phyloP scores from a whole-genome alignment of 2,329 filamentous ascomycete genomes.

The Amphichorda felina region DNA sequence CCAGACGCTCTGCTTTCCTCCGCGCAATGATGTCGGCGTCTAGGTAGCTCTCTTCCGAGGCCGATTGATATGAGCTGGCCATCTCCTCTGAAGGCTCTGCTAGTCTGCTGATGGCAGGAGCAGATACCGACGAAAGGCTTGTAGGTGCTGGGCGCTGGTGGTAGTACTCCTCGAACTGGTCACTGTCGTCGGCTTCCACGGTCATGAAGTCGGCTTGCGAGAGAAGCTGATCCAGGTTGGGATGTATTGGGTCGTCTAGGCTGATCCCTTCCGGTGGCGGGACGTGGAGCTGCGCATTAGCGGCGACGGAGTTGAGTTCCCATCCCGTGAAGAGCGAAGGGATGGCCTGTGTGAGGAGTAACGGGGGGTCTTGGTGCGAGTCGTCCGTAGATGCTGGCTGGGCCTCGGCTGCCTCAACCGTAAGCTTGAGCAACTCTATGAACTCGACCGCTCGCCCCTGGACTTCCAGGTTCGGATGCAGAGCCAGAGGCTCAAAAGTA shows the following conservation, averaged over 20 bases:
- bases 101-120: constrained; percentile 42
- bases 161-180: constrained; percentile 59
- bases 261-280: constrained; percentile 66
- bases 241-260: constrained; percentile 72
- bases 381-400: constrained; percentile 47
- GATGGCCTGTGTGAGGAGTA: constrained; percentile 82
- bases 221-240: constrained; percentile 57
- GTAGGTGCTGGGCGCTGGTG: constrained; percentile 40
- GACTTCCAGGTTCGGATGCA: constrained; percentile 82
- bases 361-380: constrained; percentile 54
- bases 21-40: constrained; percentile 64
- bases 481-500: constrained; percentile 65
- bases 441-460: constrained; percentile 93
- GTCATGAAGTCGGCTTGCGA: constrained; percentile 39
- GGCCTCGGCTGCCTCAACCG: constrained; percentile 64
- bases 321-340: constrained; percentile 76
- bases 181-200: constrained; percentile 40
- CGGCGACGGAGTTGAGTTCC: constrained; percentile 85
- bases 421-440: constrained; percentile 76
- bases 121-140: constrained; percentile 32
- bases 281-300: constrained; percentile 74
- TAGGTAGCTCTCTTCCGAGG: constrained; percentile 51
- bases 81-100: constrained; percentile 36
- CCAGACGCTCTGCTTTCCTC: constrained; percentile 63
- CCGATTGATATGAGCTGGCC: constrained; percentile 45